Evolutionary conservation across 1,284 basidiomycete genomes (phyloP), one percentile per base, ranked within the genome.

Genomic region (Wolfiporia cocos): DNA sequence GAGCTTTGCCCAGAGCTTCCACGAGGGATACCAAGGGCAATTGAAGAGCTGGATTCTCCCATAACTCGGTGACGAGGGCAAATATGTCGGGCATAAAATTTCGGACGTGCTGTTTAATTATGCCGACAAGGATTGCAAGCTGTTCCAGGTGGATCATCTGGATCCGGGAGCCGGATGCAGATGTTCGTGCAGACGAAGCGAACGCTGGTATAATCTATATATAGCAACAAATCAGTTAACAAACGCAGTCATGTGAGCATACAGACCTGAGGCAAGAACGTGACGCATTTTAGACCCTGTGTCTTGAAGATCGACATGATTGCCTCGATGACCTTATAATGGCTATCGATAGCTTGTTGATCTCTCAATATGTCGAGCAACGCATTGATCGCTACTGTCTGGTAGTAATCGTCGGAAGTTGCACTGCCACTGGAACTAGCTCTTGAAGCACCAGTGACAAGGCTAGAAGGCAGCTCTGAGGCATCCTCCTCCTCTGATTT

Each of bases 271-370:
- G 95, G 92, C 26, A 99, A 68, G 68, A 97, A 99, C 4, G 90
- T 81, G 22, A 97, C 94, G 62, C 94, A 98, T 71, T 94, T 93
- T 56, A 99, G 69, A 6, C 96, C 92, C 61, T 99, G 93, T 0
- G 94, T 98, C 65, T 95, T 93, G 77, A 99, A 99, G 50, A 99
- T 98, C 47, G 94, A 91, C 92, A 99, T 99, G 56, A 99, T 89
- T 2, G 95, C 94, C 63, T 99, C 94, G 51, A 99, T 95, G 46
- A 95, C 95, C 34, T 85, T 91, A 63, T 92, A 84, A 55, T 98
- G 93, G 55, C 93, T 85, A 49, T 74, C 81, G 56, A 76, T 86
- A 49, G 95, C 71, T 4, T 92, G 84, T 43, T 89, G 83, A 57
- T 98, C 96, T 58, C 86, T 89, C 51, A 99, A 68, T 42, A 99